A percentile compares a stretch with the other conserved stretches of the same genome.
These are phyloP conservation scores for Penicillium hesseltinei DNA, from an alignment of 2,329 filamentous ascomycete species.

Conservation along the genomic window DNA sequence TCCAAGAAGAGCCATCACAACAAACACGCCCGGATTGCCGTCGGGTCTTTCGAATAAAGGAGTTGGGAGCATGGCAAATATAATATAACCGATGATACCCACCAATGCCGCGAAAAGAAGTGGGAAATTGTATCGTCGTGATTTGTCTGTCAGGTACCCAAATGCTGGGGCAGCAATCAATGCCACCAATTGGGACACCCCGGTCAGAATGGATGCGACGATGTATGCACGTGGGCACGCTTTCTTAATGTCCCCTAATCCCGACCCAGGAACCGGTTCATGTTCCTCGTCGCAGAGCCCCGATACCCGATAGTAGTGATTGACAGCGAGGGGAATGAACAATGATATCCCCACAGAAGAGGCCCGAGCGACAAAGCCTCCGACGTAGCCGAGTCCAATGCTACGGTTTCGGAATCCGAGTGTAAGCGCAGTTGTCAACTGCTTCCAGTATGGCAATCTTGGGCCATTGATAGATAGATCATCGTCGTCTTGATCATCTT, in stretches of 20 bases:
- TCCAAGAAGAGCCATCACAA: slow-evolving; percentile 77
- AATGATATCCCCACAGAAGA: slow-evolving; percentile 93
- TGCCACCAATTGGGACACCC: slow-evolving; percentile 82
- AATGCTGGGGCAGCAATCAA: slow-evolving; percentile 83
- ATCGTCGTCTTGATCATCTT: slow-evolving; percentile 10
- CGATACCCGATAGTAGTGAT: slow-evolving; percentile 79
- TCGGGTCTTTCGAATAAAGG: slow-evolving; percentile 72
- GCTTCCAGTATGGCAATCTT: slow-evolving; percentile 44
- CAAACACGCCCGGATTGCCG: slow-evolving; percentile 67
- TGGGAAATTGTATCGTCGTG: slow-evolving; percentile 67
- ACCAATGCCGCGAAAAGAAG: slow-evolving; percentile 68
- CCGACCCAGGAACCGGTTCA: slow-evolving; percentile 29
- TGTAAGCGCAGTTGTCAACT: slow-evolving; percentile 62
- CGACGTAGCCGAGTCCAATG: slow-evolving; percentile 84
- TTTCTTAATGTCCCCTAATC: slow-evolving; percentile 67
- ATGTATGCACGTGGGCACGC: slow-evolving; percentile 85
- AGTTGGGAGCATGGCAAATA: slow-evolving; percentile 72
- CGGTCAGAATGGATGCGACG: slow-evolving; percentile 80
- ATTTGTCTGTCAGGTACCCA: slow-evolving; percentile 75
- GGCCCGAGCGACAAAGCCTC: slow-evolving; percentile 90
- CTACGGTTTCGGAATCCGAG: slow-evolving; percentile 73
- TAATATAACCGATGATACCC: slow-evolving; percentile 74
- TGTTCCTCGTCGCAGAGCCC: slow-evolving; percentile 66
- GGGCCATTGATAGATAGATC: neutral
- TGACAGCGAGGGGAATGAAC: slow-evolving; percentile 90